phyloP scores from a whole-genome alignment of 2,329 filamentous ascomycete genomes.

The Penicillium palitans region DNA sequence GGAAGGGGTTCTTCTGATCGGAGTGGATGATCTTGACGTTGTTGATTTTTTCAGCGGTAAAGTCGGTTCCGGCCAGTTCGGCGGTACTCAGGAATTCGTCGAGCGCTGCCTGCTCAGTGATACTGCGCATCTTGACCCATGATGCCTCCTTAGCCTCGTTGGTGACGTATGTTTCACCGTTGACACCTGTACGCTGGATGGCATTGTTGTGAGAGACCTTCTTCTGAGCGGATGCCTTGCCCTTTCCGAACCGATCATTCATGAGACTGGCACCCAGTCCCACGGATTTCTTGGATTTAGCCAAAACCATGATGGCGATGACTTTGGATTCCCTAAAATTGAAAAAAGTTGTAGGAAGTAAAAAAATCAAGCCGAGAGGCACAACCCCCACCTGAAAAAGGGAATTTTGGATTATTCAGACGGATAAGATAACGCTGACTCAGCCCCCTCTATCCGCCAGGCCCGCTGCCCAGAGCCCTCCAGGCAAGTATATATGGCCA shows the following conservation, averaged over 20 bases:
- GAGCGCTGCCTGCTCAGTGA: conserved; percentile 93
- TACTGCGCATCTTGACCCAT: conserved; percentile 99
- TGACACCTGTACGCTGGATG: conserved; percentile 69
- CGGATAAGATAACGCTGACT: conserved; percentile 36
- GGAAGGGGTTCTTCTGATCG: conserved; percentile 92
- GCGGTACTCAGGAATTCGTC: conserved; percentile 97
- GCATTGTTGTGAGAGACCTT: conserved; percentile 63
- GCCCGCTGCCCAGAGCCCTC: neutral
- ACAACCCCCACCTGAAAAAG: conserved; percentile 30
- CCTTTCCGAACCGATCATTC: conserved; percentile 97
- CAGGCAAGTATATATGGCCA: neutral
- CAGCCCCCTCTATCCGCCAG: conserved; percentile 14
- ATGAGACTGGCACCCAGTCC: conserved; percentile 96
- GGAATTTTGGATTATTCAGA: conserved; percentile 31
- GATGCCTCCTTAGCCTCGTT: conserved; percentile 87
- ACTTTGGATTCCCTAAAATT: conserved; percentile 1
- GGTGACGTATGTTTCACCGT: conserved; percentile 86
- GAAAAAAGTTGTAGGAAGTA: conserved; percentile 17
- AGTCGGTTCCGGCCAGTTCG: conserved; percentile 96
- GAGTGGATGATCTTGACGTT: conserved; percentile 98
- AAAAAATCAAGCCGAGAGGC: conserved; percentile 12
- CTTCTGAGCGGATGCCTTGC: conserved; percentile 80
- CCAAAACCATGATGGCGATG: conserved; percentile 62
- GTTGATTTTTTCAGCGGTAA: conserved; percentile 98
- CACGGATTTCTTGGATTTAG: conserved; percentile 93